Percentiles rank a stretch among this genome's conserved stretches.
Conservation (phyloP, 164 flowering plant genomes). For the Aristolochia californica region DNA sequence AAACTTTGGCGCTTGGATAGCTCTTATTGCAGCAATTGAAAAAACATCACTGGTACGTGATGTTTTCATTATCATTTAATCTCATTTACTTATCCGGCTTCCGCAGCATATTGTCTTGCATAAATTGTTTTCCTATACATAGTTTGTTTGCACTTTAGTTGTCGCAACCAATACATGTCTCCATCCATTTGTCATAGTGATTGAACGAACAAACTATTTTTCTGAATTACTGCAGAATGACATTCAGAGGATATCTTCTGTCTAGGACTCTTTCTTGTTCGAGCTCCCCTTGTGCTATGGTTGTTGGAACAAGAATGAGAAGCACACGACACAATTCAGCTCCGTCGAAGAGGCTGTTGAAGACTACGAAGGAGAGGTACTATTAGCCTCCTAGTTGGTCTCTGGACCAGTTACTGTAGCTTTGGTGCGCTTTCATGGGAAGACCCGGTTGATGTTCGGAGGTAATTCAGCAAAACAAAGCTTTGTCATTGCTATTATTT, state of each 20-base stretch:
- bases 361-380: slow-evolving; percentile 67
- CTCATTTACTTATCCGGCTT: too few species aligned
- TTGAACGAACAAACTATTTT: background rate
- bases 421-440: slow-evolving; percentile 44
- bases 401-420: slow-evolving; percentile 77
- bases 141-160: background rate
- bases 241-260: slow-evolving; percentile 37
- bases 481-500: background rate
- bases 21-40: slow-evolving; percentile 45
- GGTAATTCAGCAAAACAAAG: slow-evolving; percentile 47
- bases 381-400: slow-evolving; percentile 54
- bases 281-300: slow-evolving; percentile 84
- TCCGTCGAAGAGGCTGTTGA: slow-evolving; percentile 45
- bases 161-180: background rate
- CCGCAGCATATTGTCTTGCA: background rate
- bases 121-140: background rate
- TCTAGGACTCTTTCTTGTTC: slow-evolving; percentile 68
- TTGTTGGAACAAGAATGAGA: slow-evolving; percentile 87
- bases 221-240: slow-evolving; percentile 49
- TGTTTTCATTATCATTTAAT: background rate
- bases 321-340: slow-evolving; percentile 48
- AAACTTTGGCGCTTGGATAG: slow-evolving; percentile 52
- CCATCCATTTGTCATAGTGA: slow-evolving; percentile 5
- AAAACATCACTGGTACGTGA: slow-evolving; percentile 35
- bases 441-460: slow-evolving; percentile 68